Base-by-base conservation (phyloP, 306 rosid species). In the Mimosa pudica region DNA sequence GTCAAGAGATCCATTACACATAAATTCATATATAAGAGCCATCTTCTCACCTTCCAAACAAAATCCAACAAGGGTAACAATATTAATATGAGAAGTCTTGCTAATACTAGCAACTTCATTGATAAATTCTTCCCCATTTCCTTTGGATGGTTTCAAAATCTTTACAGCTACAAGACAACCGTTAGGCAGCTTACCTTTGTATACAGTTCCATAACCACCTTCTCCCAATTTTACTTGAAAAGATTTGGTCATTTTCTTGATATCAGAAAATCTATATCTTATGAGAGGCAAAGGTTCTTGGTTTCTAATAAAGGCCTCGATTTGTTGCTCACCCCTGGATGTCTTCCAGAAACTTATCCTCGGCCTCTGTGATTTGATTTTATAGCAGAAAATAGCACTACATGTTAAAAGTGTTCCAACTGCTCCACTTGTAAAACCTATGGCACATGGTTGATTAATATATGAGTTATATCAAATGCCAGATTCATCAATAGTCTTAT, bases 41-140 rank as follows among this genome's bases (percentile, higher is more conserved):
- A 52, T 84, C n/a, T 80, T 77, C 0, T 0, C 4, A 0, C 87
- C 70, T 60, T 84, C 85, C 3, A 81, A 58, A 73, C 82, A 80
- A 18, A 80, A 77, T 10, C 84, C 82, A 30, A 84, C 41, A 61
- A 80, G 82, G 10, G 71, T 30, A 2, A 86, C 90, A 78, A 89
- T 55, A 44, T 89, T 89, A 0, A 89, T 84, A 38, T 86, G 92
- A 1, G 87, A 89, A 44, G 90, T 89, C 81, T 82, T 83, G 6
- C 89, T 69, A 3, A 89, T 86, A 78, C 86, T 86, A 4, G 76
- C 75, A 57, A 88, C 88, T 84, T 88, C 89, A 10, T 88, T 88
- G 57, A 84, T 63, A 16, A 88, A 86, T n/a, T 84, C 92, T 72
- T 86, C 82, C 1, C 88, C 85, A 7, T 80, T 80, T 10, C 82